phyloP scores from a whole-genome alignment of 495 filamentous ascomycete genomes.

The Venustampulla echinocandica region DNA sequence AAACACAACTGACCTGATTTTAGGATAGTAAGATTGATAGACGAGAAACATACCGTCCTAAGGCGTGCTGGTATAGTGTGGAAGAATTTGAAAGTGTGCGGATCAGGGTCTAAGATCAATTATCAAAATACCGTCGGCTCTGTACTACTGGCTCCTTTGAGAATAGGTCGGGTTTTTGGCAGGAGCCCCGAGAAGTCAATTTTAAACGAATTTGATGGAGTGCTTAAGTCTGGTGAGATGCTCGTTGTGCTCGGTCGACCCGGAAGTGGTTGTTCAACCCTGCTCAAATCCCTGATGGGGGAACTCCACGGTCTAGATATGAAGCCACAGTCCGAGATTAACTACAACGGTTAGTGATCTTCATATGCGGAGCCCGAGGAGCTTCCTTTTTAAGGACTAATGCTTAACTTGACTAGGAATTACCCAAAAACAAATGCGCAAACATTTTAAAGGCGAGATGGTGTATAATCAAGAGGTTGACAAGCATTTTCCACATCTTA shows the following conservation, averaged over 20 bases:
- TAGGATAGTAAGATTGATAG: constrained; percentile 27
- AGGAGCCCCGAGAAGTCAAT: constrained; percentile 56
- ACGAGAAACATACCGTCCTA: constrained; percentile 21
- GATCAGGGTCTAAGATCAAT: constrained; percentile 39
- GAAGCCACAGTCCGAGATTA: constrained; percentile 22
- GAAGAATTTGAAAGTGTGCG: constrained; percentile 39
- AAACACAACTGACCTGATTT: too few species aligned
- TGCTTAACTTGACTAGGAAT: constrained; percentile 10
- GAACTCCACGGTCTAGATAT: constrained; percentile 37
- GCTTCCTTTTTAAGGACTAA: neutral
- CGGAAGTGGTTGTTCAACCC: constrained; percentile 44
- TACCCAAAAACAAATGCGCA: constrained; percentile 26
- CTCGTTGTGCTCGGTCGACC: constrained; percentile 71
- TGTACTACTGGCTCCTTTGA: constrained; percentile 22
- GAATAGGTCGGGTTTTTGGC: constrained; percentile 26
- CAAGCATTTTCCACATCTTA: constrained; percentile 65
- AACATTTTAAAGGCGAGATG: constrained; percentile 35
- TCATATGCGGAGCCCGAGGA: too few species aligned
- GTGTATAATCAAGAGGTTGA: constrained; percentile 67
- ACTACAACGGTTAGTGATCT: constrained; percentile 27
- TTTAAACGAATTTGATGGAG: constrained; percentile 61
- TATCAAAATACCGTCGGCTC: constrained; percentile 30
- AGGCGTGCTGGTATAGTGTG: constrained; percentile 36
- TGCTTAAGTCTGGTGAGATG: constrained; percentile 71
- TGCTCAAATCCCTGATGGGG: constrained; percentile 23